Conservation (phyloP, 2,329 filamentous ascomycete genomes). For the Arthrobotrys conoides region DNA sequence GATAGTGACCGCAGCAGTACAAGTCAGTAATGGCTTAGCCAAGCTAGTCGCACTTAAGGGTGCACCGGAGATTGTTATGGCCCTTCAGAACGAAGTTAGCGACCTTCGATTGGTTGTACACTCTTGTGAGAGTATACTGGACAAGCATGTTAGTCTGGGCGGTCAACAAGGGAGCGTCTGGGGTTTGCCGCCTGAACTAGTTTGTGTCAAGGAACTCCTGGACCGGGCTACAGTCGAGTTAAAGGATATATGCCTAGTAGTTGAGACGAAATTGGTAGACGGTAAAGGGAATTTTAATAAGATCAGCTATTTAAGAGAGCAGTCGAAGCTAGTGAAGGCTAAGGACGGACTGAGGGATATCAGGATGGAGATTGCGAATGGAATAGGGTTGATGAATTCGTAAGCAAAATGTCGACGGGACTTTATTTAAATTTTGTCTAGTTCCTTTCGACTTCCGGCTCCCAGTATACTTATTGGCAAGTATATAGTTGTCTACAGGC, state of each 20-base stretch:
- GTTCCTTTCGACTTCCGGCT: no score
- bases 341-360: slow-evolving; percentile 8
- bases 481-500: no score
- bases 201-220: slow-evolving; percentile 10
- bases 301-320: slow-evolving; percentile 14
- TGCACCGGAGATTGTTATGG: neutral
- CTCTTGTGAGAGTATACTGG: neutral
- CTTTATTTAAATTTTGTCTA: no score
- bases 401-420: no score
- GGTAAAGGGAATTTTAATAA: slow-evolving; percentile 4
- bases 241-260: neutral
- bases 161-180: slow-evolving; percentile 6
- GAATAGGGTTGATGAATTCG: slow-evolving; percentile 28
- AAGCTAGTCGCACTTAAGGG: slow-evolving; percentile 1
- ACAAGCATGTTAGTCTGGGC: slow-evolving; percentile 4
- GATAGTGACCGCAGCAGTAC: neutral
- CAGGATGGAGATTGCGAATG: slow-evolving; percentile 15
- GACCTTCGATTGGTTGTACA: slow-evolving; percentile 1
- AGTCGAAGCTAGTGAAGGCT: neutral
- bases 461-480: no score
- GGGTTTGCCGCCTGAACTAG: slow-evolving; percentile 15
- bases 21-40: neutral
- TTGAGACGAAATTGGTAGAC: neutral
- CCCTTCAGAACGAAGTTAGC: slow-evolving; percentile 21
- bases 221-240: neutral